phyloP scores from a whole-genome alignment of 495 filamentous ascomycete species.

The Bombardia bombarda region DNA sequence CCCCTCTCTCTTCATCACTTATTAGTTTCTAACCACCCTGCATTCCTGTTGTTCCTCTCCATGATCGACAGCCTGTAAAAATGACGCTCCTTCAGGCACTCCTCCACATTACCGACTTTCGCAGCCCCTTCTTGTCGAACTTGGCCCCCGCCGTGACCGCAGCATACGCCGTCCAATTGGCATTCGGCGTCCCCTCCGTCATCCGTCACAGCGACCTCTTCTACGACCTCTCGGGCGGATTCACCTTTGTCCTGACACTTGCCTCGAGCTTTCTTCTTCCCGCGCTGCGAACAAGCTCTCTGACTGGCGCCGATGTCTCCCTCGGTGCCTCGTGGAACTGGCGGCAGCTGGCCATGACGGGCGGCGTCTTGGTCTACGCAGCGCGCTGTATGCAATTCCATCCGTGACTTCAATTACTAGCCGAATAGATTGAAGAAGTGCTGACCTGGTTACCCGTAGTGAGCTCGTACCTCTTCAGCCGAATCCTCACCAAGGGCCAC shows the following conservation, averaged over 20 bases:
- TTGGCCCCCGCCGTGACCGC: slow-evolving; percentile 49
- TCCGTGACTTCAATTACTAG: too few relatives aligned
- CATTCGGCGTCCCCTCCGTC: slow-evolving; percentile 50
- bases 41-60: too few relatives aligned
- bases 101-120: slow-evolving; percentile 45
- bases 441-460: slow-evolving; percentile 27
- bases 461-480: slow-evolving; percentile 50
- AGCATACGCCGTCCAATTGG: slow-evolving; percentile 45
- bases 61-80: too few relatives aligned
- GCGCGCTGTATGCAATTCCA: slow-evolving; percentile 38
- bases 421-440: neutral
- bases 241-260: slow-evolving; percentile 51
- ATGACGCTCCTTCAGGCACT: slow-evolving; percentile 43
- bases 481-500: slow-evolving; percentile 44
- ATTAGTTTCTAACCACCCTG: too few relatives aligned
- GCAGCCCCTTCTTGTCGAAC: slow-evolving; percentile 48
- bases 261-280: slow-evolving; percentile 48
- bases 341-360: slow-evolving; percentile 52
- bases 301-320: slow-evolving; percentile 15
- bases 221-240: slow-evolving; percentile 55
- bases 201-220: slow-evolving; percentile 46
- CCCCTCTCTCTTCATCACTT: too few relatives aligned
- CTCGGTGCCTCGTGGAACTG: slow-evolving; percentile 41
- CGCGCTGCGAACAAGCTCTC: slow-evolving; percentile 31
- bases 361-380: slow-evolving; percentile 48